Evolutionary conservation across 108 stramenopile species (phyloP).

Genomic region (Cyclotella sp.): DNA sequence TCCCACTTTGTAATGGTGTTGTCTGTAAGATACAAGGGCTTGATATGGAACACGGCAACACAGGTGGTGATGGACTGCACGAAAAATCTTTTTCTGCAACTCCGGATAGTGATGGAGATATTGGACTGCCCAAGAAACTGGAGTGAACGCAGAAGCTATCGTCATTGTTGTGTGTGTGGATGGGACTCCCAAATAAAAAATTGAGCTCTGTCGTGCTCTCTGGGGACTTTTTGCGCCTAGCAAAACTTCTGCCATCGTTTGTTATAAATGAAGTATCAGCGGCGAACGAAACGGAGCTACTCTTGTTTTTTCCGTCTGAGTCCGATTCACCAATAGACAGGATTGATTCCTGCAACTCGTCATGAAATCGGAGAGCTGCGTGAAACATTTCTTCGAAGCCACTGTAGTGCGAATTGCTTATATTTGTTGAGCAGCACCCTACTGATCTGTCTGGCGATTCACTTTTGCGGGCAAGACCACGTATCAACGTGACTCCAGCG

Average conservation of each 20-base stretch:
- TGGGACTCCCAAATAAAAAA: slow-evolving; percentile 21
- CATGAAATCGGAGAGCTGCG: slow-evolving; percentile 34
- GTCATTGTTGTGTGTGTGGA: slow-evolving; percentile 15
- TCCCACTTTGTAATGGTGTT: slow-evolving; percentile 10
- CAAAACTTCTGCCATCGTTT: not conserved
- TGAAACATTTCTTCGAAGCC: slow-evolving; percentile 39
- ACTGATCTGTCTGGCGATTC: slow-evolving; percentile 23
- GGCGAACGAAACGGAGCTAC: slow-evolving; percentile 40
- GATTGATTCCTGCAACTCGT: slow-evolving; percentile 29
- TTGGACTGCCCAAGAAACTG: slow-evolving; percentile 6
- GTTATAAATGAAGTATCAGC: slow-evolving; percentile 39
- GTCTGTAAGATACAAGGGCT: not conserved
- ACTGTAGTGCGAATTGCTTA: slow-evolving; percentile 18
- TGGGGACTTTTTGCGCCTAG: not conserved
- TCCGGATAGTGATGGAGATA: slow-evolving; percentile 7
- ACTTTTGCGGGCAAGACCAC: slow-evolving; percentile 17
- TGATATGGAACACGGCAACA: not conserved
- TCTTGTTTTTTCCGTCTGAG: slow-evolving; percentile 16
- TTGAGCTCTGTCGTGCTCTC: slow-evolving; percentile 11
- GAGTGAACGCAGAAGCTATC: slow-evolving; percentile 13
- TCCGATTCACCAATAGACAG: slow-evolving; percentile 4
- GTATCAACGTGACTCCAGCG: slow-evolving; percentile 19
- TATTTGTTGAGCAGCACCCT: slow-evolving; percentile 11
- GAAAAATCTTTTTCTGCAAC: not conserved
- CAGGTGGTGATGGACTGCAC: not conserved